Evolutionary conservation across 768 basidiomycete genomes (phyloP).

Genomic region (Clavaria fumosa): DNA sequence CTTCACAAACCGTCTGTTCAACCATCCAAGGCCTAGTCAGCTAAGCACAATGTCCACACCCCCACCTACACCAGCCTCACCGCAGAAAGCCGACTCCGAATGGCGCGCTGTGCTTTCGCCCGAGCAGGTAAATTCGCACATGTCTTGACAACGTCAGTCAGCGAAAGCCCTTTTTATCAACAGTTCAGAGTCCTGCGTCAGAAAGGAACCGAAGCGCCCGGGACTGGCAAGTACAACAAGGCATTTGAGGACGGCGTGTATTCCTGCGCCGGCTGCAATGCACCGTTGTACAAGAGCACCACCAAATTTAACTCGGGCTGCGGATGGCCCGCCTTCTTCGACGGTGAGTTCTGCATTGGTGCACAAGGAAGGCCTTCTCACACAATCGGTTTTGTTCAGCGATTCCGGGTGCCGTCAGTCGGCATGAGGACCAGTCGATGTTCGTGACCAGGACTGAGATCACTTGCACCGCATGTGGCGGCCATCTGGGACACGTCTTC

Average conservation of each 20-base stretch:
- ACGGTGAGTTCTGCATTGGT: conserved; percentile 33
- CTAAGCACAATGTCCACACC: no score
- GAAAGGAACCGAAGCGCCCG: conserved; percentile 75
- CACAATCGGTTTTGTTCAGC: conserved; percentile 33
- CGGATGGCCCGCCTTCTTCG: conserved; percentile 98
- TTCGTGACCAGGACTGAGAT: conserved; percentile 75
- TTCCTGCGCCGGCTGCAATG: conserved; percentile 61
- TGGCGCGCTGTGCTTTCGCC: conserved; percentile 72
- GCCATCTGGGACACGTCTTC: conserved; percentile 93
- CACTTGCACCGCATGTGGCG: conserved; percentile 78
- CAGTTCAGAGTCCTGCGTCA: conserved; percentile 76
- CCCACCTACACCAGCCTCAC: no score
- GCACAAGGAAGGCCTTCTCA: neutral
- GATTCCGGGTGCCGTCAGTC: conserved; percentile 73
- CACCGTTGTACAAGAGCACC: conserved; percentile 73
- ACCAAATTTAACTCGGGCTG: conserved; percentile 84
- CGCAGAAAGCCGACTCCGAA: conserved; percentile 61
- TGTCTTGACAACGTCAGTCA: neutral
- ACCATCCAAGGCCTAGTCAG: no score
- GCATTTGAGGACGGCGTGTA: conserved; percentile 54
- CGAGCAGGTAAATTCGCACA: conserved; percentile 49
- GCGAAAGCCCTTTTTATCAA: neutral
- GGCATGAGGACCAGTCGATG: conserved; percentile 54
- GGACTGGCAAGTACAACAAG: conserved; percentile 71
- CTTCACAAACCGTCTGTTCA: no score